Evolutionary conservation across 192 early-diverging fungal genomes (phyloP).

Genomic region (Coemansia sp.): DNA sequence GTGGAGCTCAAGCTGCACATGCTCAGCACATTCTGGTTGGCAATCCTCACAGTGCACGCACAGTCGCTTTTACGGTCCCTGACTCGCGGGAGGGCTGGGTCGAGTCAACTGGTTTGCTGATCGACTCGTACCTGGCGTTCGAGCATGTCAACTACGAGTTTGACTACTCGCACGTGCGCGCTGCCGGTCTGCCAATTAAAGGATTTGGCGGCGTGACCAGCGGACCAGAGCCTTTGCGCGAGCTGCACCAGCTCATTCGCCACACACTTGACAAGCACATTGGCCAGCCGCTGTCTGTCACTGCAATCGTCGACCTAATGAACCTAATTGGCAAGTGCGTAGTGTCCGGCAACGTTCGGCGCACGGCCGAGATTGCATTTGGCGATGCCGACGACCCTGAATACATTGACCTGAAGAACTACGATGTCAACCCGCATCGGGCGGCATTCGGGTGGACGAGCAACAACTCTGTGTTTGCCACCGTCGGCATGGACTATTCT

Average conservation of each 20-base stretch:
- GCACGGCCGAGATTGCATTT: constrained; percentile 56
- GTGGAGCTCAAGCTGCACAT: constrained; percentile 19
- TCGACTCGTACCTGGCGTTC: constrained; percentile 43
- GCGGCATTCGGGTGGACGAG: constrained; percentile 52
- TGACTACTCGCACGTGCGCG: constrained; percentile 37
- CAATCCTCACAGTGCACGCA: not conserved
- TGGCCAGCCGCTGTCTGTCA: constrained; percentile 13
- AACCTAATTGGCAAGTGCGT: constrained; percentile 56
- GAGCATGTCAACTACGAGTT: constrained; percentile 9
- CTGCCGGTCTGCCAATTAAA: constrained; percentile 34
- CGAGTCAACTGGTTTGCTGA: constrained; percentile 33
- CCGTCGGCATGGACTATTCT: constrained; percentile 47
- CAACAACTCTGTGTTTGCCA: constrained; percentile 54
- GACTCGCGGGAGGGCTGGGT: constrained; percentile 57
- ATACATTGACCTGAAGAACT: constrained; percentile 55
- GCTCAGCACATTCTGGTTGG: not conserved
- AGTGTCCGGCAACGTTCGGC: constrained; percentile 53
- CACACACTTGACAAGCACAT: constrained; percentile 9
- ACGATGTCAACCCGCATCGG: constrained; percentile 49
- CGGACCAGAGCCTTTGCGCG: constrained; percentile 38
- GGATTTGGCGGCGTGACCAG: constrained; percentile 52
- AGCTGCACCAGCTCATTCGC: constrained; percentile 38
- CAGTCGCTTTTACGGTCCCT: constrained; percentile 20
- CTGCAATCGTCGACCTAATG: constrained; percentile 53
- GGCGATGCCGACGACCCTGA: constrained; percentile 43